These are phyloP conservation scores for Monosporozyma servazzii DNA, from an alignment of 805 yeast species.

Conservation along the genomic window DNA sequence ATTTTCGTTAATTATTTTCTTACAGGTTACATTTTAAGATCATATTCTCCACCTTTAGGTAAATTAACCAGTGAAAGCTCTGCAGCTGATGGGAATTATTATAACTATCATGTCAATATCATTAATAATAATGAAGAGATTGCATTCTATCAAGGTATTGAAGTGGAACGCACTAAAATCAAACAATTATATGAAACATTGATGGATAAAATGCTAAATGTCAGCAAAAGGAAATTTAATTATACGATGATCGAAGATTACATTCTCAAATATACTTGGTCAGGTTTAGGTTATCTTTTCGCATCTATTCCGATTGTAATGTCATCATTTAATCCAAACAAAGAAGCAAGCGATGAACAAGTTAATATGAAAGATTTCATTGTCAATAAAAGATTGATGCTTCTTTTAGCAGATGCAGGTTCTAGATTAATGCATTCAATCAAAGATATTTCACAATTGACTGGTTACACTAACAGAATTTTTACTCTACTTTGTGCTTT, in stretches of 20 bases:
- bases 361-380: conserved; percentile 78
- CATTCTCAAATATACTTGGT: conserved; percentile 85
- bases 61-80: conserved; percentile 63
- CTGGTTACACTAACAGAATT: conserved; percentile 84
- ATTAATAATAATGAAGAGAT: conserved; percentile 89
- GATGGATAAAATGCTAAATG: conserved; percentile 43
- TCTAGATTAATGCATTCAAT: conserved; percentile 89
- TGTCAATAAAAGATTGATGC: conserved; percentile 81
- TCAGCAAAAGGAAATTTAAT: conserved; percentile 49
- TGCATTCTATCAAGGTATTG: conserved; percentile 85
- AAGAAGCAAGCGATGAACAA: conserved; percentile 30
- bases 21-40: conserved; percentile 67
- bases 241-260: conserved; percentile 78
- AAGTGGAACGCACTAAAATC: conserved; percentile 63
- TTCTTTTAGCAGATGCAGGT: conserved; percentile 91
- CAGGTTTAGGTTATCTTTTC: conserved; percentile 87
- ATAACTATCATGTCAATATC: conserved; percentile 75
- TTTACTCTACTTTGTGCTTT: conserved; percentile 65
- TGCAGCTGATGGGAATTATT: conserved; percentile 78
- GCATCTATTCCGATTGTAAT: conserved; percentile 82
- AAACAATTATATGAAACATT: conserved; percentile 48
- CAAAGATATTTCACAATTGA: conserved; percentile 81
- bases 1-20: conserved; percentile 71
- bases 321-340: conserved; percentile 33
- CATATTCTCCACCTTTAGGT: conserved; percentile 78